A percentile compares a stretch with the other conserved stretches of the same genome.
These are phyloP conservation scores for Didymella segeticola DNA, from an alignment of 2,329 filamentous ascomycete species.

Conservation along the genomic window DNA sequence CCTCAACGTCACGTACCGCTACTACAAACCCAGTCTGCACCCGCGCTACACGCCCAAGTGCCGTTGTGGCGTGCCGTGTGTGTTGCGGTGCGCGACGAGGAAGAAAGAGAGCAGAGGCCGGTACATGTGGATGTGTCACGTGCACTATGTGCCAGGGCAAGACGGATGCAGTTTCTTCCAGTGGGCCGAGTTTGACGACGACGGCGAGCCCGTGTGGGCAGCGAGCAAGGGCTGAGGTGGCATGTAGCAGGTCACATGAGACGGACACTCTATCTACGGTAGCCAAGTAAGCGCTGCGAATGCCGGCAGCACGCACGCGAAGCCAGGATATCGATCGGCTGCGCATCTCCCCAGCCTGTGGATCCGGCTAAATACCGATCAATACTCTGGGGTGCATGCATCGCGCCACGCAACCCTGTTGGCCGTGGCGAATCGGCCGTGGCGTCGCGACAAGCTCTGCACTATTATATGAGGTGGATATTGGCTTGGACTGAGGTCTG, in stretches of 20 bases:
- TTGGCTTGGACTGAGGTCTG: conserved; percentile 12
- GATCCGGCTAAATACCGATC: conserved; percentile 15
- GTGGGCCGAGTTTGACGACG: conserved; percentile 59
- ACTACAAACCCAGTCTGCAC: conserved; percentile 79
- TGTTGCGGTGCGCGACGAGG: conserved; percentile 79
- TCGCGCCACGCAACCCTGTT: conserved; percentile 1
- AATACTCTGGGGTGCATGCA: conserved; percentile 16
- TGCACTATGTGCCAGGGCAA: conserved; percentile 71
- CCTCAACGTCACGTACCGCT: conserved; percentile 93
- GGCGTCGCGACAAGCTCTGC: conserved; percentile 8
- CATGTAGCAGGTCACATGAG: no score
- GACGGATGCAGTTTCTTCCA: conserved; percentile 49
- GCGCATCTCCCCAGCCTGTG: conserved; percentile 6
- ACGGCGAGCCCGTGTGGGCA: conserved; percentile 77
- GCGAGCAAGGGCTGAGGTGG: conserved; percentile 2
- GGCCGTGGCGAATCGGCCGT: neutral
- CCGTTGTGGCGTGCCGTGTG: conserved; percentile 71
- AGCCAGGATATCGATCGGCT: no score
- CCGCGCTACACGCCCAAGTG: conserved; percentile 81
- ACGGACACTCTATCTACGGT: no score
- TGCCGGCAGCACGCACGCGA: no score
- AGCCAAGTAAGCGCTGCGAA: no score
- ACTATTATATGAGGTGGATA: conserved; percentile 10
- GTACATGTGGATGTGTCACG: conserved; percentile 96
- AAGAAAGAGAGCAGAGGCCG: conserved; percentile 77